phyloP scores from a whole-genome alignment of 2,329 filamentous ascomycete genomes.

The Fusarium sp. region DNA sequence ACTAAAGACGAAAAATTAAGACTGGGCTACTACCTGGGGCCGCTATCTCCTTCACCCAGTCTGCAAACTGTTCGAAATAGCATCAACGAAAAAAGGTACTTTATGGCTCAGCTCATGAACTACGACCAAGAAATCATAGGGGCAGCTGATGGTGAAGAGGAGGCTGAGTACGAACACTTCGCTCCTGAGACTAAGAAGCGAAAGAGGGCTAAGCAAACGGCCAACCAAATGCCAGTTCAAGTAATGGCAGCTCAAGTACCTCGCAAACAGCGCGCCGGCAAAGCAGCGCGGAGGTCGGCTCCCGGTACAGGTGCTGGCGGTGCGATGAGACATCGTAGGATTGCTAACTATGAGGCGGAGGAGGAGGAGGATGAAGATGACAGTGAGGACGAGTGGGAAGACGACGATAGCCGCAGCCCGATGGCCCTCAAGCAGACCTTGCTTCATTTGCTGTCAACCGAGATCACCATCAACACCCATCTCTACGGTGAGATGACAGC shows the following conservation, averaged over 20 bases:
- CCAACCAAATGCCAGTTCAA: not conserved
- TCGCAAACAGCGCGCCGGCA: slow-evolving; percentile 8
- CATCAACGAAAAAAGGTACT: slow-evolving; percentile 59
- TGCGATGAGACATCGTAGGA: slow-evolving; percentile 7
- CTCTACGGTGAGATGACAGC: slow-evolving; percentile 63
- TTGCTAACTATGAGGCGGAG: not conserved
- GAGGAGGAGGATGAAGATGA: slow-evolving; percentile 10
- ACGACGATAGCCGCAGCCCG: slow-evolving; percentile 50
- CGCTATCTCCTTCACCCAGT: slow-evolving; percentile 11
- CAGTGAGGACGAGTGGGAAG: slow-evolving; percentile 18
- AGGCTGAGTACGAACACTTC: slow-evolving; percentile 53
- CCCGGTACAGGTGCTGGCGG: not conserved
- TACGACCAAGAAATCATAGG: slow-evolving; percentile 46
- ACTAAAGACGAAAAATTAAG: slow-evolving; percentile 50
- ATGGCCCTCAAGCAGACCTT: slow-evolving; percentile 64
- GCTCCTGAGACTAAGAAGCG: slow-evolving; percentile 12
- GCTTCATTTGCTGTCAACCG: slow-evolving; percentile 64
- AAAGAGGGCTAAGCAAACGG: not conserved
- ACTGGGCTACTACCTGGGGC: slow-evolving; percentile 58
- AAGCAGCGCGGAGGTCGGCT: not conserved
- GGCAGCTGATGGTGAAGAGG: slow-evolving; percentile 56
- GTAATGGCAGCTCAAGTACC: slow-evolving; percentile 4
- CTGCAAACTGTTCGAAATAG: slow-evolving; percentile 52
- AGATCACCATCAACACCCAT: slow-evolving; percentile 62
- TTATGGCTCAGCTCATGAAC: slow-evolving; percentile 61